Evolutionary conservation across 371 early-diverging fungal genomes (phyloP).

Genomic region (Chytridium lagenaria): DNA sequence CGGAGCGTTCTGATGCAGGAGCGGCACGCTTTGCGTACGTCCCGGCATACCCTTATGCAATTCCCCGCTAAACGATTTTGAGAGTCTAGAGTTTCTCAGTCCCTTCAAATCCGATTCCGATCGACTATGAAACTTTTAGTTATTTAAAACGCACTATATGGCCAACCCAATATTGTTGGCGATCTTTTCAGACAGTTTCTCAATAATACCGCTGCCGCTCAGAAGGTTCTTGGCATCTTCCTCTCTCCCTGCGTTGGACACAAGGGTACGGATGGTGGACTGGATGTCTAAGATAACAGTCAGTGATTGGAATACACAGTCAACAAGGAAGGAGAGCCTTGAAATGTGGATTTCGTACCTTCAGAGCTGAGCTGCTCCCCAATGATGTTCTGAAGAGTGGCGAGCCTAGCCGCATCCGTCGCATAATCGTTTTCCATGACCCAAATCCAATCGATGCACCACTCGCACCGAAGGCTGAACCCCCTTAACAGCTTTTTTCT

Average conservation of each 20-base stretch:
- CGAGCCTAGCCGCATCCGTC: slow-evolving; percentile 11
- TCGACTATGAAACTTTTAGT: too few species aligned
- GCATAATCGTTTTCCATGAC: slow-evolving; percentile 6
- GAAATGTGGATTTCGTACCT: too few species aligned
- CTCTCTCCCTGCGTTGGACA: slow-evolving; percentile 8
- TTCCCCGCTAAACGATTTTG: too few species aligned
- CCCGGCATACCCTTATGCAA: too few species aligned
- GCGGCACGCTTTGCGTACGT: background rate
- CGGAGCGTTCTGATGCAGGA: background rate
- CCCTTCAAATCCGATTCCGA: background rate
- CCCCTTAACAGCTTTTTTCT: too few species aligned
- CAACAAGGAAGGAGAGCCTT: too few species aligned
- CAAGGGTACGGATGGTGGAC: slow-evolving; percentile 1
- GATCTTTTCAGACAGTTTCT: slow-evolving; percentile 24
- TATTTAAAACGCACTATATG: too few species aligned
- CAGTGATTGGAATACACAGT: background rate
- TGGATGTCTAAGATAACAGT: background rate
- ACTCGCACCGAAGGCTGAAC: too few species aligned
- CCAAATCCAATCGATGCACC: too few species aligned
- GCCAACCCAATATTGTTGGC: slow-evolving; percentile 6
- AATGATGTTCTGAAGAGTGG: slow-evolving; percentile 13
- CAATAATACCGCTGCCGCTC: slow-evolving; percentile 25
- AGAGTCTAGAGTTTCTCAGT: background rate
- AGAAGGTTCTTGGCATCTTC: slow-evolving; percentile 19
- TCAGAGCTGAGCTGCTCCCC: slow-evolving; percentile 14